Evolutionary conservation across 2,329 filamentous ascomycete genomes (phyloP), one percentile per base, ranked within the genome.

Genomic region (Colletotrichum brevisporum): DNA sequence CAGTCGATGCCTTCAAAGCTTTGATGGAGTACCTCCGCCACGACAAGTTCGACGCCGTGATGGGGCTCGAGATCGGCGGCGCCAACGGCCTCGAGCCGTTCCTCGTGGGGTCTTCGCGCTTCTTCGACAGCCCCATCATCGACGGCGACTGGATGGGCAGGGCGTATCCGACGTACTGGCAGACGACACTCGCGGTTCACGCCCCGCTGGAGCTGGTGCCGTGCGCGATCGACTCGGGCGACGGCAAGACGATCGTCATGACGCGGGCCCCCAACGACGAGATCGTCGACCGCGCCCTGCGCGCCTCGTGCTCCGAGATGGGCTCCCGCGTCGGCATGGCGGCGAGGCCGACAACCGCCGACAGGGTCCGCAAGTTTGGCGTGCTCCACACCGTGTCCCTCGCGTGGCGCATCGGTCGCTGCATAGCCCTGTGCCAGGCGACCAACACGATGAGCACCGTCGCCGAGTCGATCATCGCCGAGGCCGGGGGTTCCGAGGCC

Each of bases 61-160:
- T 88, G 74, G 83, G 82, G 1, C 78, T 86, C 5, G 85, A 88
- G 12, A 90, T 92, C 62, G 90, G 90, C n/a, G 90, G 90, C 6
- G 85, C 85, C 5, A 92, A 92, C 71, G 89, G 90, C 0, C 79
- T 91, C 9, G 85, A 89, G 71, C 84, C 86, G 9, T 80, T 91
- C 77, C 82, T 89, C 4, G 77, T 90, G 5, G 88, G 88, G 5
- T 85, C 86, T 0, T 85, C 83, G 60, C 79, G 80, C 1, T 83
- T 86, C 69, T 85, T 89, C 76, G 78, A 86, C 63, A 71, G 86
- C 1, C 85, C 86, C 0, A 81, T 81, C 2, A 82, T 88, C 4
- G 86, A 88, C 63, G 86, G 83, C 15, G 86, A 88, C 74, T 87
- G 84, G 84, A 88, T 88, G 86, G 86, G 86, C 0, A 77, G 86